Evolutionary conservation across 2,329 filamentous ascomycete species (phyloP).

Genomic region (Cercospora zeae-maydis): DNA sequence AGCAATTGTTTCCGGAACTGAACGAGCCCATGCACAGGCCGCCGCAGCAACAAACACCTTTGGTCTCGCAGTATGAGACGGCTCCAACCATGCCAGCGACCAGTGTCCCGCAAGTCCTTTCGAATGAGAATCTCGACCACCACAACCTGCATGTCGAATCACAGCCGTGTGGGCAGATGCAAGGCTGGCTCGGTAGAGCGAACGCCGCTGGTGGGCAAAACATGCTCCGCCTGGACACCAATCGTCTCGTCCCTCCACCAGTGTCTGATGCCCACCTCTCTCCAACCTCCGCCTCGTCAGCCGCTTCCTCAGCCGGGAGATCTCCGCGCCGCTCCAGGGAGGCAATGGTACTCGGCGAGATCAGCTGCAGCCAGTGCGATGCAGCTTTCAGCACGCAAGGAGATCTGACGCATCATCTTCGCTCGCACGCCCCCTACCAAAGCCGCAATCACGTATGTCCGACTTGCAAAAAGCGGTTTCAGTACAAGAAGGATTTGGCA

Average conservation of each 20-base stretch:
- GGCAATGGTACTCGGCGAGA: slow-evolving; percentile 17
- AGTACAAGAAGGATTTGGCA: slow-evolving; percentile 24
- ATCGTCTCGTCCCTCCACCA: slow-evolving; percentile 16
- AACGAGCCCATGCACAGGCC: not conserved
- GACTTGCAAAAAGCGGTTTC: slow-evolving; percentile 24
- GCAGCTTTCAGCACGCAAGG: slow-evolving; percentile 21
- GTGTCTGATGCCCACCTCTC: slow-evolving; percentile 12
- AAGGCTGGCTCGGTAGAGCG: slow-evolving; percentile 18
- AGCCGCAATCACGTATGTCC: slow-evolving; percentile 23
- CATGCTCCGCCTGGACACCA: slow-evolving; percentile 17
- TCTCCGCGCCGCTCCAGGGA: slow-evolving; percentile 16
- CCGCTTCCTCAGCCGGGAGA: slow-evolving; percentile 14
- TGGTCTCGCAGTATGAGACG: not conserved
- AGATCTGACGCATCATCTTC: slow-evolving; percentile 24
- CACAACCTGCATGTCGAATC: slow-evolving; percentile 14
- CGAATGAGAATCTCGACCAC: slow-evolving; percentile 11
- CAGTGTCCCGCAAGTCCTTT: slow-evolving; percentile 8
- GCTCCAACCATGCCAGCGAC: not conserved
- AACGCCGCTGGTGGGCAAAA: slow-evolving; percentile 13
- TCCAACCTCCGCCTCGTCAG: slow-evolving; percentile 23
- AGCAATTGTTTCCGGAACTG: slow-evolving; percentile 15
- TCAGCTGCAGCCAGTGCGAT: slow-evolving; percentile 20
- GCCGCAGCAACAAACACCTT: not conserved
- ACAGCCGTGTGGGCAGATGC: slow-evolving; percentile 12
- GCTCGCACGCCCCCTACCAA: slow-evolving; percentile 22